Conservation (phyloP, 371 early-diverging fungal species). For the Circinella umbellata region DNA sequence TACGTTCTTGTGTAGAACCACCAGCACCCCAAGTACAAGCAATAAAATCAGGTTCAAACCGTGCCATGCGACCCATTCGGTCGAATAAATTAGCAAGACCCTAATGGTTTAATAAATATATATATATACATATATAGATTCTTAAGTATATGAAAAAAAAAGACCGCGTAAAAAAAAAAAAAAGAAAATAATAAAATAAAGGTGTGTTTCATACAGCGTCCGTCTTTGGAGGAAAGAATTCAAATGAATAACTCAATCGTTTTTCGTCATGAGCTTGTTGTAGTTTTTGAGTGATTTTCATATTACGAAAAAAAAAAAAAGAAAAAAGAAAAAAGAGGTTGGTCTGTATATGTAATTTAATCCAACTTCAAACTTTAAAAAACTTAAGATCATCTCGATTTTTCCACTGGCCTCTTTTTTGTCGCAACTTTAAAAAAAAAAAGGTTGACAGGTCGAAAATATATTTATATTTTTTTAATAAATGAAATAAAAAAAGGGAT, state of each 20-base stretch:
- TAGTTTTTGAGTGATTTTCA: slow-evolving; percentile 70
- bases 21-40: slow-evolving; percentile 98
- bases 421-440: slow-evolving; percentile 6
- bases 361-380: neutral
- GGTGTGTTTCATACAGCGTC: slow-evolving; percentile 62
- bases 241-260: slow-evolving; percentile 81
- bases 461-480: neutral
- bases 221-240: slow-evolving; percentile 98
- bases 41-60: slow-evolving; percentile 85
- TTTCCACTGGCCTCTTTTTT: neutral
- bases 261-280: slow-evolving; percentile 39
- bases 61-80: slow-evolving; percentile 90
- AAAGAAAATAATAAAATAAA: slow-evolving; percentile 6
- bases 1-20: slow-evolving; percentile 87
- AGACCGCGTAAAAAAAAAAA: neutral
- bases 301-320: slow-evolving; percentile 18
- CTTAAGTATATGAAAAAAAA: neutral
- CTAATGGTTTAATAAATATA: slow-evolving; percentile 25
- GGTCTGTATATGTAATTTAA: too few relatives aligned
- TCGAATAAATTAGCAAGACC: slow-evolving; percentile 92
- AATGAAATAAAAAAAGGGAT: too few relatives aligned
- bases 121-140: too few relatives aligned
- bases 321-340: too few relatives aligned
- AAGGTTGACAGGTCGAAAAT: neutral
- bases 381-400: neutral